Evolutionary conservation across 257 asterid species (phyloP).

Genomic region (Forsythia suspensa): DNA sequence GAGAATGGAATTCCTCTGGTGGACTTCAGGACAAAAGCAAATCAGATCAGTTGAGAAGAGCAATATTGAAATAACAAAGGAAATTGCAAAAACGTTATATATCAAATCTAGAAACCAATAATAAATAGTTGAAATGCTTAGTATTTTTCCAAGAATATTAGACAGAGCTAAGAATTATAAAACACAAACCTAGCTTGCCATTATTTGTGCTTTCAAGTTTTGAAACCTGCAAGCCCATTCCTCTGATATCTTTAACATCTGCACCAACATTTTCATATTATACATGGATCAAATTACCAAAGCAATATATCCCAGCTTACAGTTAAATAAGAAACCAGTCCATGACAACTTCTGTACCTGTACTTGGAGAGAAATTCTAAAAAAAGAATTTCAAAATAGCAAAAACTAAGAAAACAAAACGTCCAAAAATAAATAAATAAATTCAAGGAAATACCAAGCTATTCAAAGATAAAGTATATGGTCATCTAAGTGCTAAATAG

Average conservation of each 20-base stretch:
- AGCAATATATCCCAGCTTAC: neutral
- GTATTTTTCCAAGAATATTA: conserved; percentile 12
- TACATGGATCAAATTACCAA: neutral
- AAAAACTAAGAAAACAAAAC: neutral
- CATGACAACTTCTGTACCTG: neutral
- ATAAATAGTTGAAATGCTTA: neutral
- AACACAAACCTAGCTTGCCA: conserved; percentile 56
- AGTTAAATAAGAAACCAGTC: neutral
- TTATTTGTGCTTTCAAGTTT: conserved; percentile 79
- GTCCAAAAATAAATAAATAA: neutral
- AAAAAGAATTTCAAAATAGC: neutral
- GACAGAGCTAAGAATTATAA: conserved; percentile 7
- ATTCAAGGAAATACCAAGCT: neutral
- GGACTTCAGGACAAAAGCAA: conserved; percentile 44
- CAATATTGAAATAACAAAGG: conserved; percentile 10
- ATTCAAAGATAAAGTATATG: neutral
- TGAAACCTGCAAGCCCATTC: conserved; percentile 97
- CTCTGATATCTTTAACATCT: conserved; percentile 91
- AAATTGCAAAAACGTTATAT: neutral
- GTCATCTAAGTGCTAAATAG: neutral
- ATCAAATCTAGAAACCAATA: conserved; percentile 7
- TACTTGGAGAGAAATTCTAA: neutral
- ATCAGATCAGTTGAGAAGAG: conserved; percentile 12
- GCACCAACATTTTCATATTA: conserved; percentile 21
- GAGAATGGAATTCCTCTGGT: conserved; percentile 61